These are phyloP conservation scores for Trypanosoma cruzi DNA, from an alignment of 208 protist genomes.

Conservation along the genomic window DNA sequence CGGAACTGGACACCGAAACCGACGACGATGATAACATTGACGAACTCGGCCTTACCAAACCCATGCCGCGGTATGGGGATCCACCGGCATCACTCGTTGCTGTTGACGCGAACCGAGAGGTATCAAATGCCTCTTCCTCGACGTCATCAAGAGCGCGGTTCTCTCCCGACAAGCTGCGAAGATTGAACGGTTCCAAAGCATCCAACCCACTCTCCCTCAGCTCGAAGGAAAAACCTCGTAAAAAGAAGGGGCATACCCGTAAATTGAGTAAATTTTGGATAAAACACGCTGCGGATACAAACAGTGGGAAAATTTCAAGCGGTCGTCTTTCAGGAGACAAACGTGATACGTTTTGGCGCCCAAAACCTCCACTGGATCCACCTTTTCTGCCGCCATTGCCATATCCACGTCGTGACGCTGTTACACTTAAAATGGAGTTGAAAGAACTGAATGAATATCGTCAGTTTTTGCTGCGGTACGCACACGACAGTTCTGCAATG, in stretches of 20 bases:
- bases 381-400: constrained; percentile 28
- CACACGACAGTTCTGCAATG: constrained; percentile 15
- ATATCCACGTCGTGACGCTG: constrained; percentile 11
- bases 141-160: not conserved
- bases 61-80: constrained; percentile 10
- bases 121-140: not conserved
- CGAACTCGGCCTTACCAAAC: constrained; percentile 24
- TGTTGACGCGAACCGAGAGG: not conserved
- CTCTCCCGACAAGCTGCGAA: too few relatives aligned
- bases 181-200: not conserved
- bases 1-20: constrained; percentile 35
- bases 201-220: not conserved
- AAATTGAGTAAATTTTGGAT: not conserved
- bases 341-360: not conserved
- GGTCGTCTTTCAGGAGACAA: not conserved
- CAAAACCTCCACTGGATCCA: constrained; percentile 12
- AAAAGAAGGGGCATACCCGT: not conserved
- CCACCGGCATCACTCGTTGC: not conserved
- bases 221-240: not conserved
- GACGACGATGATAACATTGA: constrained; percentile 30
- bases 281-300: not conserved
- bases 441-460: constrained; percentile 31
- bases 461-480: constrained; percentile 21
- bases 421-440: constrained; percentile 16
- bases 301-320: not conserved